Conservation (phyloP, 768 basidiomycete species). For the Jaapia argillacea region DNA sequence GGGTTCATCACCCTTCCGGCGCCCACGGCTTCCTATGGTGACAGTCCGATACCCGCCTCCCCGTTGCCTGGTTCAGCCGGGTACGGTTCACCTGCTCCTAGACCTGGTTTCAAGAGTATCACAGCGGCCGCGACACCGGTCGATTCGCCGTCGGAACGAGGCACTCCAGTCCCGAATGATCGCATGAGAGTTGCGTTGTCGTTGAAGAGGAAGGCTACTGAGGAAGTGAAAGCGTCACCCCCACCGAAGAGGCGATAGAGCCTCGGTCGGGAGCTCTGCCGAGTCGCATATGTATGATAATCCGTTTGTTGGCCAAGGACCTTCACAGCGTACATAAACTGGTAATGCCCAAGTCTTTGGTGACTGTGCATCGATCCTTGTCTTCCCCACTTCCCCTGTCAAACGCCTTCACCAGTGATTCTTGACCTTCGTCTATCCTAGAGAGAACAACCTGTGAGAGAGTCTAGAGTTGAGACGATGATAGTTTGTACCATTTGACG, state of each 20-base stretch:
- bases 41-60: slow-evolving; percentile 25
- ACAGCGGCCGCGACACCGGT: slow-evolving; percentile 44
- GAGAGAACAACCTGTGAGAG: not conserved
- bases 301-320: too few species aligned
- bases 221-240: slow-evolving; percentile 58
- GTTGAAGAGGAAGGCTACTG: slow-evolving; percentile 74
- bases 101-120: slow-evolving; percentile 72
- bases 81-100: slow-evolving; percentile 55
- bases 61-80: slow-evolving; percentile 30
- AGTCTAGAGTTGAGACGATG: not conserved
- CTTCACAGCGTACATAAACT: slow-evolving; percentile 58
- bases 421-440: slow-evolving; percentile 83
- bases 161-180: slow-evolving; percentile 53
- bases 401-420: slow-evolving; percentile 68
- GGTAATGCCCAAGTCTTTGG: slow-evolving; percentile 64
- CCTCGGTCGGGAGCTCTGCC: too few species aligned
- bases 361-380: slow-evolving; percentile 60
- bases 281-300: too few species aligned
- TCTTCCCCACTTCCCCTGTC: slow-evolving; percentile 59
- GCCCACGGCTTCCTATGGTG: slow-evolving; percentile 33
- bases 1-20: slow-evolving; percentile 72
- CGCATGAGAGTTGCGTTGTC: slow-evolving; percentile 71
- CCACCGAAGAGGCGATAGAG: slow-evolving; percentile 44
- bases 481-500: slow-evolving; percentile 63
- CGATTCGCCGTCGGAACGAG: slow-evolving; percentile 26